Evolutionary conservation across 2,329 filamentous ascomycete genomes (phyloP), one percentile per base, ranked within the genome.

Genomic region (Akanthomyces uredinophilus): DNA sequence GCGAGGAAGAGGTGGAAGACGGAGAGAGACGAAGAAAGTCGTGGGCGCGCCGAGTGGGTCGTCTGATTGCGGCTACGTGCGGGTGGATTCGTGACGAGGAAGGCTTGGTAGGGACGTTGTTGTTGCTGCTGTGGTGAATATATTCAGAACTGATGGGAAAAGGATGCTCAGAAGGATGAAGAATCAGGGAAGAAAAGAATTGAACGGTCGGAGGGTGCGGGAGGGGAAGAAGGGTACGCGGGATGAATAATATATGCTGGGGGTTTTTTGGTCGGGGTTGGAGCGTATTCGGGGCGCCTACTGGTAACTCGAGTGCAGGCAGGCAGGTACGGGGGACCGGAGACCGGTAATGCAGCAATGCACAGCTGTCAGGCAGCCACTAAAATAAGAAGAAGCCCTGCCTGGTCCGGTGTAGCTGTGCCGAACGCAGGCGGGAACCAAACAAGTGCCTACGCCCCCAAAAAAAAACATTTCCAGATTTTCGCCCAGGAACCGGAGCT

Each of bases 21-120:
- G 24, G 24, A 49, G 39, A 49, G 39, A 53, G 41, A 53, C 35
- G 51, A 20, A 29, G 24, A 55, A 49, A 56, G 41, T 47, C 13
- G 51, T 50, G 39, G 37, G 47, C 43, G 46, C 44, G 35, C 37
- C 37, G 46, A 59, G 56, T 59, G 44, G 56, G 46, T 60, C 46
- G 47, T 39, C 29, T 60, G 54, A 43, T 58, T 60, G 37, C 57
- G 57, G 57, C 32, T 59, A 59, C 55, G 49, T 41, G 55, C 44
- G 55, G 55, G 43, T 46, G 46, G 43, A n/a, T 52, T 20, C 3
- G 44, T 22, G 49, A 51, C 2, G 32, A n/a, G 22, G 18, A 20
- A 24, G 53, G 39, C 24, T 44, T 35, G 7, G 32, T 5, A n/a
- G 44, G 27, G 8, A 37, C 41, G 41, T 44, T 44, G 47, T n/a